Conservation (phyloP, 306 rosid genomes). For the Boehmeria nivea region DNA sequence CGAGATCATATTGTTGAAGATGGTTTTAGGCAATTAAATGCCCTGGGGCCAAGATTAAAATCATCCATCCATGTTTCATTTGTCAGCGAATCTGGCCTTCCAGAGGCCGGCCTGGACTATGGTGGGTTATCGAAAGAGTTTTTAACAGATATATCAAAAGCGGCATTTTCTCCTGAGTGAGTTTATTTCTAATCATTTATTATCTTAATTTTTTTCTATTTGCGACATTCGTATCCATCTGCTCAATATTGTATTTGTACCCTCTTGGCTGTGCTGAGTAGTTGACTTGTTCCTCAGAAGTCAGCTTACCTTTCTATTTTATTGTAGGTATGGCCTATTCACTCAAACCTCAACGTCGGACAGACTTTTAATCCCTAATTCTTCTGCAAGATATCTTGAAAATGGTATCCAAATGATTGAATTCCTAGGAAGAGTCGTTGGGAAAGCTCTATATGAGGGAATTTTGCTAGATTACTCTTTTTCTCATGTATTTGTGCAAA, state of each 20-base stretch:
- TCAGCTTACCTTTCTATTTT: conserved; percentile 25
- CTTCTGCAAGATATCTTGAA: conserved; percentile 80
- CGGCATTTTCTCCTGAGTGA: conserved; percentile 88
- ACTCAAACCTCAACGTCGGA: conserved; percentile 86
- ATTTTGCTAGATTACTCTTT: conserved; percentile 93
- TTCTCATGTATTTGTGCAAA: conserved; percentile 88
- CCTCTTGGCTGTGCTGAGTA: conserved; percentile 15
- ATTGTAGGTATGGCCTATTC: conserved; percentile 72
- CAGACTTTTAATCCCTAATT: conserved; percentile 73
- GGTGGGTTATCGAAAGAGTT: conserved; percentile 97
- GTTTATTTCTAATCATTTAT: conserved; percentile 18
- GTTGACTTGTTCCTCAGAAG: conserved; percentile 23
- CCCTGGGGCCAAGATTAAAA: conserved; percentile 81
- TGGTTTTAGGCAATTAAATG: conserved; percentile 80
- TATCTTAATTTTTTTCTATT: too few species aligned
- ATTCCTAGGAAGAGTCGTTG: conserved; percentile 95
- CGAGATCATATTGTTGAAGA: conserved; percentile 94
- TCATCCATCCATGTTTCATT: conserved; percentile 93
- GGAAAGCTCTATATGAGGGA: conserved; percentile 98
- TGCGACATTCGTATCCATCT: too few species aligned
- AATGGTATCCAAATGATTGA: conserved; percentile 97
- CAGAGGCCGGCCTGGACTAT: conserved; percentile 96
- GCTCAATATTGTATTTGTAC: not conserved
- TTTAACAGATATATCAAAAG: conserved; percentile 83
- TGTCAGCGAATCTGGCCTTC: conserved; percentile 96